Conservation (phyloP, 345 rosid genomes). For the Linum trigynum region DNA sequence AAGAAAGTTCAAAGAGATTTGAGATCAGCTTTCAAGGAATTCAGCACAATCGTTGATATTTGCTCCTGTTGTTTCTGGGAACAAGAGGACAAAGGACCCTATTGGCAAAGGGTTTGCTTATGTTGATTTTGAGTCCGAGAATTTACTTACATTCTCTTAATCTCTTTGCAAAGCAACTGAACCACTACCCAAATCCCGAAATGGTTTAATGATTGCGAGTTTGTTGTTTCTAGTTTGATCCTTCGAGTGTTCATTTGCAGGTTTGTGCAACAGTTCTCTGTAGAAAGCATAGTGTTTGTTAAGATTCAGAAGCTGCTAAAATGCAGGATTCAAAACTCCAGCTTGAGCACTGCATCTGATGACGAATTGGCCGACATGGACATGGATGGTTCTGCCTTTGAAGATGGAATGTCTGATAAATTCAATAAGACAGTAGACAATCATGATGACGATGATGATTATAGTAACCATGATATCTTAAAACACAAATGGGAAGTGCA, state of each 20-base stretch:
- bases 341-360: constrained; percentile 19
- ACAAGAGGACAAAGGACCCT: constrained; percentile 82
- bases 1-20: constrained; percentile 82
- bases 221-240: background rate
- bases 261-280: constrained; percentile 52
- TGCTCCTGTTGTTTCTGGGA: constrained; percentile 66
- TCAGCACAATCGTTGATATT: constrained; percentile 44
- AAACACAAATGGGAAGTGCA: constrained; percentile 9
- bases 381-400: constrained; percentile 12
- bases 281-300: constrained; percentile 50
- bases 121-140: constrained; percentile 57
- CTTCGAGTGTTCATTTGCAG: constrained; percentile 24
- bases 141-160: background rate
- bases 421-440: constrained; percentile 14
- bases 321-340: constrained; percentile 38
- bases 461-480: background rate
- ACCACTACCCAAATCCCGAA: too few relatives aligned
- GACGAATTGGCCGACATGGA: constrained; percentile 18
- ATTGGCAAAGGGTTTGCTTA: constrained; percentile 69
- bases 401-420: too few relatives aligned
- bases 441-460: constrained; percentile 8
- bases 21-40: constrained; percentile 52
- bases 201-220: background rate
- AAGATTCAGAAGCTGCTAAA: constrained; percentile 62
- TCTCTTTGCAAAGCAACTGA: too few relatives aligned